Conservation (phyloP, 306 rosid species). For the Gynostemma pentaphyllum region DNA sequence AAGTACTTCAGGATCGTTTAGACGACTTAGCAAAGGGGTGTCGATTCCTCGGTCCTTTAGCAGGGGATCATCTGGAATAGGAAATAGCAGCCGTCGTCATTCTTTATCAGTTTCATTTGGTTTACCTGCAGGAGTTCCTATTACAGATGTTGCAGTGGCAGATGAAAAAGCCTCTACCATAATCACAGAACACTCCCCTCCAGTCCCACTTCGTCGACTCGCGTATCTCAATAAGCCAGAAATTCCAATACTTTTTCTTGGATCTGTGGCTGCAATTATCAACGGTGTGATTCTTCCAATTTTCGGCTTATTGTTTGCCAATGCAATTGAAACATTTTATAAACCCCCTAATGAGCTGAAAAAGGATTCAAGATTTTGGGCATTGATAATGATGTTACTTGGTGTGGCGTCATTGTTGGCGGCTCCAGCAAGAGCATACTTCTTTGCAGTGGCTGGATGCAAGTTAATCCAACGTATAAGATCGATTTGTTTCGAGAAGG, state of each 20-base stretch:
- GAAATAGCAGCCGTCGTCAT: slow-evolving; percentile 28
- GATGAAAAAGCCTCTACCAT: slow-evolving; percentile 7
- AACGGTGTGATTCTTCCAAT: slow-evolving; percentile 38
- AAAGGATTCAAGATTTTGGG: slow-evolving; percentile 58
- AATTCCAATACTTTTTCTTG: slow-evolving; percentile 43
- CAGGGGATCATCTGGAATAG: slow-evolving; percentile 39
- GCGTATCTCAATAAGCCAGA: slow-evolving; percentile 74
- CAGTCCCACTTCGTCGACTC: slow-evolving; percentile 37
- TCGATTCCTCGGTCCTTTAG: slow-evolving; percentile 37
- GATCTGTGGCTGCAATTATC: slow-evolving; percentile 41
- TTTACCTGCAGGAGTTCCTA: slow-evolving; percentile 22
- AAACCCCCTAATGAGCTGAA: slow-evolving; percentile 46
- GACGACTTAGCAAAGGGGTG: slow-evolving; percentile 26
- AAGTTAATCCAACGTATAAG: slow-evolving; percentile 48
- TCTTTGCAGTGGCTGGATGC: slow-evolving; percentile 57
- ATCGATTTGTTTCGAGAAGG: slow-evolving; percentile 48
- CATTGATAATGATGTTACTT: slow-evolving; percentile 34
- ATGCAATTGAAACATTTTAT: slow-evolving; percentile 38
- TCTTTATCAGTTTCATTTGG: slow-evolving; percentile 31
- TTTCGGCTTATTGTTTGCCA: slow-evolving; percentile 34
- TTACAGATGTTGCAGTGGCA: slow-evolving; percentile 10
- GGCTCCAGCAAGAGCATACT: slow-evolving; percentile 36
- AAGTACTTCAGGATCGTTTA: slow-evolving; percentile 20
- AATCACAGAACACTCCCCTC: slow-evolving; percentile 15
- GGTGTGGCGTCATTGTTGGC: slow-evolving; percentile 27